Base-by-base conservation (phyloP, 2,329 filamentous ascomycete species). In the Orbilia blumenaviensis region DNA sequence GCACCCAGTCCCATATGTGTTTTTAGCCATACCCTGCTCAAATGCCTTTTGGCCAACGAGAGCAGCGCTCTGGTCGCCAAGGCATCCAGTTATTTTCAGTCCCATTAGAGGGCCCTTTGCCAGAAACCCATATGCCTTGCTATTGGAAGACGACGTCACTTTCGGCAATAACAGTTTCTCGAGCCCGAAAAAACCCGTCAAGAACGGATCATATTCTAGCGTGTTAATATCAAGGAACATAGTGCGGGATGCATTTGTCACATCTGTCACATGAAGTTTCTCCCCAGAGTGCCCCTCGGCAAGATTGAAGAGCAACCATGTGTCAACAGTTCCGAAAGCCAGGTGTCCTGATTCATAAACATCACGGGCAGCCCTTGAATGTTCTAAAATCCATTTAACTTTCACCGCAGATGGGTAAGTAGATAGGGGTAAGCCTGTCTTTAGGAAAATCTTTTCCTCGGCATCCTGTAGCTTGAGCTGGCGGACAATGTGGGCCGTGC, bases 191-290 rank as follows among this genome's bases (percentile, higher is more conserved):
- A 96, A 96, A 23, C 88, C 84, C 25, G 96, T 85, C 25, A 96
- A 86, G 42, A 86, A 86, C 68, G 93, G 89, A 81, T 94, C 92
- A 83, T 96, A 97, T 80, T 93, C 83, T 73, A 93, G 86, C 9
- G 90, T 94, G 80, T 89, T 87, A 64, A 97, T 86, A 83, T 96
- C 93, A 90, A 96, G 94, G 83, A 97, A 95, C 93, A 96, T 96
- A 76, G 93, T 97, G 81, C 93, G 87, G 63, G 91, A 94, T 18
- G 93, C 93, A 82, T 97, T 97, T 76, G 92, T 93, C 54, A 90
- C 89, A 82, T 97, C 93, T 0, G 93, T 95, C 71, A 96, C 92
- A 81, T 92, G 90, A 46, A 93, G 83, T 67, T 90, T 87, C 61
- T 87, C 88, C 73, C 88, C 86, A 32, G 85, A 86, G 58, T 91